Percentiles rank a stretch among this genome's conserved stretches.
Evolutionary conservation across 495 filamentous ascomycete genomes (phyloP).

Genomic region (Coniosporium apollinis): DNA sequence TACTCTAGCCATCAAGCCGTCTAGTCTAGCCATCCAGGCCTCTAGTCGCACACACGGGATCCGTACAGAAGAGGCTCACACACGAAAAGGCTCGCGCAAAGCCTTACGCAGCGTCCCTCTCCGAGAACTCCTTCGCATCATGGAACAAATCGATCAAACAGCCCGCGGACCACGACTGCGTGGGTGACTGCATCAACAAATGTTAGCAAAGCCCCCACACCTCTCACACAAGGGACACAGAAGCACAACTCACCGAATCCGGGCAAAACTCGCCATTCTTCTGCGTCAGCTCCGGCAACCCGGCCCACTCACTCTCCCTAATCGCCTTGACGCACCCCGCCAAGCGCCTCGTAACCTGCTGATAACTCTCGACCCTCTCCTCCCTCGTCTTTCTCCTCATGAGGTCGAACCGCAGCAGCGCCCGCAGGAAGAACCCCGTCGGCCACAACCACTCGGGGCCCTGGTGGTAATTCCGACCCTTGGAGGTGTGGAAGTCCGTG

Average conservation of each 20-base stretch:
- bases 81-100: no score
- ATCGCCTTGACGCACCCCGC: conserved; percentile 70
- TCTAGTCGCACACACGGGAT: no score
- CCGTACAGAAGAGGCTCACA: no score
- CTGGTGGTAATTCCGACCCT: conserved; percentile 95
- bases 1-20: no score
- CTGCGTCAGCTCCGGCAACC: conserved; percentile 85
- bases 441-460: conserved; percentile 99
- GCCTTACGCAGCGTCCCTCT: no score
- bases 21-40: no score
- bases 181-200: conserved; percentile 45
- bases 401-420: conserved; percentile 79
- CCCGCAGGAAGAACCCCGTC: conserved; percentile 82
- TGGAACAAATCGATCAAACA: conserved; percentile 91
- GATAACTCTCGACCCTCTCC: conserved; percentile 67
- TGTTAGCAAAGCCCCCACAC: conserved; percentile 14
- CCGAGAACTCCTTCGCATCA: conserved; percentile 56
- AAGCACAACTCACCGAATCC: conserved; percentile 56
- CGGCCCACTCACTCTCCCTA: conserved; percentile 64
- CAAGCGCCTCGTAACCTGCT: conserved; percentile 77
- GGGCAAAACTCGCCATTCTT: conserved; percentile 64
- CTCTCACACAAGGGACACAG: background rate
- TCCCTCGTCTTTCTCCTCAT: conserved; percentile 47
- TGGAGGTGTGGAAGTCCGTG: conserved; percentile 71
- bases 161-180: conserved; percentile 87